These are phyloP conservation scores for Metschnikowia cubensis DNA, from an alignment of 805 yeast genomes.

Conservation along the genomic window DNA sequence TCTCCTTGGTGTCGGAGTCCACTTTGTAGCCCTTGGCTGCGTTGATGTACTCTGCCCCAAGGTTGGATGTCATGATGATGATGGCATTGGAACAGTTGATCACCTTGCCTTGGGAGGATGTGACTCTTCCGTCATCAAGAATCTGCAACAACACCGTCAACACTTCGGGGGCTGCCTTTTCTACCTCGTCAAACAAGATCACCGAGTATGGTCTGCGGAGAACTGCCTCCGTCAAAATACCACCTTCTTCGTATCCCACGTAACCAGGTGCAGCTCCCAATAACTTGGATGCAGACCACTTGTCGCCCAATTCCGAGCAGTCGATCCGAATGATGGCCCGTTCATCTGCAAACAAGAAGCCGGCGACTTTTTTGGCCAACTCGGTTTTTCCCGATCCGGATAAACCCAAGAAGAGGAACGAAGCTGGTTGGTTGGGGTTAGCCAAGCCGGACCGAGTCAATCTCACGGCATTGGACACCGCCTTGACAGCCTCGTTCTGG, in stretches of 20 bases:
- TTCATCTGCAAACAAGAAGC: conserved; percentile 92
- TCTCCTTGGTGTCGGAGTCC: conserved; percentile 62
- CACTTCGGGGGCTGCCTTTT: conserved; percentile 98
- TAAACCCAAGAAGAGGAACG: conserved; percentile 89
- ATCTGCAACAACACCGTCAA: conserved; percentile 86
- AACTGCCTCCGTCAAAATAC: conserved; percentile 88
- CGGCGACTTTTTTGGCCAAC: conserved; percentile 94
- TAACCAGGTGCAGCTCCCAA: conserved; percentile 96
- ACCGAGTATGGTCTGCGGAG: conserved; percentile 93
- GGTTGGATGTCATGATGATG: conserved; percentile 93
- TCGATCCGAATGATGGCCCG: conserved; percentile 96
- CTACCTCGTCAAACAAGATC: conserved; percentile 94
- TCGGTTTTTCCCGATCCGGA: conserved; percentile 99
- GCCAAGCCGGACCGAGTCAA: conserved; percentile 91
- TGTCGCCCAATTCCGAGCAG: conserved; percentile 94
- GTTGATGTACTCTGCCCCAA: conserved; percentile 89
- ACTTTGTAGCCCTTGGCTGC: conserved; percentile 62
- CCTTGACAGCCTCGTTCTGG: conserved; percentile 91
- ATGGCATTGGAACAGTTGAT: conserved; percentile 91
- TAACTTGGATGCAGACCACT: conserved; percentile 90
- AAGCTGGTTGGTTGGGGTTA: conserved; percentile 95
- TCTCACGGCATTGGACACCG: conserved; percentile 93
- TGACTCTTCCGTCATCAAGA: conserved; percentile 93
- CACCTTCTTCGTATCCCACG: conserved; percentile 97
- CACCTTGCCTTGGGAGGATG: conserved; percentile 90